Base-by-base conservation (phyloP, 176 grass and related monocot species). In the Zizania latifolia region DNA sequence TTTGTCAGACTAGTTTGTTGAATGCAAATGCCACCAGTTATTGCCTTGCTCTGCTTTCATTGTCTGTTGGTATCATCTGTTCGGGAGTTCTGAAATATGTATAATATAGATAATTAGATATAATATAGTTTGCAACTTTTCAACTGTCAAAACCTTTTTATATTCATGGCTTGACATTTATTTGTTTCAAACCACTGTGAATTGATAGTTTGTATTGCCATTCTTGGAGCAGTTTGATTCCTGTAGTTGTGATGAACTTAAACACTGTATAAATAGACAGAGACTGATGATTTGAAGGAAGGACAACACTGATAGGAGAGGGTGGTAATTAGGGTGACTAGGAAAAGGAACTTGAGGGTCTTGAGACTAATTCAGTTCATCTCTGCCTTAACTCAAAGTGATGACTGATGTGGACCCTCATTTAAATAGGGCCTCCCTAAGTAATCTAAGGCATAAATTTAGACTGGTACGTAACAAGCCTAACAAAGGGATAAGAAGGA, bases 141-240 rank as follows among this genome's bases (percentile, higher is more conserved):
- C 22, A 75, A 45, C 29, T n/a, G 13, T n/a, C n/a, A n/a, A n/a
- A n/a, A n/a, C n/a, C n/a, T n/a, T n/a, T n/a, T n/a, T n/a, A n/a
- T n/a, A n/a, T n/a, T 21, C 27, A 50, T 63, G 34, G 14, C 32
- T 75, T 67, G 79, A 57, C 66, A 16, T 46, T 72, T 58, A 30
- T 78, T 73, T 67, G 8, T 73, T 29, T 45, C 8, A 11, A 70
- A 75, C 35, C 35, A 6, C 43, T 50, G 10, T 67, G 22, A 44
- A 75, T 78, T 22, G 6, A 27, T 50, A 12, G 41, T 62, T 59
- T 12, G 21, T 41, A 32, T 69, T 60, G 22, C 54, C 71, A 56
- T 77, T 82, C 8, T 81, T 8, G 29, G 36, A 63, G 27, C 64
- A 77, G 29, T 81, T 76, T 60, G 38, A 69, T 40, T 33, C 10